Evolutionary conservation across 148 eudicot species (phyloP).

Genomic region (Diospyros kaki): DNA sequence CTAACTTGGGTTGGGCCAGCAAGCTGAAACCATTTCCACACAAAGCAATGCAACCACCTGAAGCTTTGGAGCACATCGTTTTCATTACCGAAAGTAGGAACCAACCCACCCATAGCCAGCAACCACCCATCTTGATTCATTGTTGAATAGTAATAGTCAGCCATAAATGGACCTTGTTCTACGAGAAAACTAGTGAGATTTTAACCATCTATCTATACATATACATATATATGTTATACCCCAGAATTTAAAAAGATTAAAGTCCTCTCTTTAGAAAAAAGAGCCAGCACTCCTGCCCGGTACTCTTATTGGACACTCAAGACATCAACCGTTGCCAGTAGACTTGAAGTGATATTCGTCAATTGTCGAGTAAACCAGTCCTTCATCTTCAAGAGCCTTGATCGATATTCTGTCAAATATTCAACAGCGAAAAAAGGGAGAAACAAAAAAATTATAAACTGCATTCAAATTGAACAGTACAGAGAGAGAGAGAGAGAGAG

Average conservation of each 20-base stretch:
- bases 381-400: constrained; percentile 54
- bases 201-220: neutral
- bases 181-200: neutral
- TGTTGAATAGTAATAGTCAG: too few relatives aligned
- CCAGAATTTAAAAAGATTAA: too few relatives aligned
- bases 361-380: constrained; percentile 64
- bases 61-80: too few relatives aligned
- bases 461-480: neutral
- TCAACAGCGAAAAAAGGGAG: neutral
- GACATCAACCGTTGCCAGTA: constrained; percentile 38
- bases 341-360: constrained; percentile 80
- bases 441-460: neutral
- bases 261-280: too few relatives aligned
- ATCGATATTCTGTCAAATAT: constrained; percentile 42
- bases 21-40: too few relatives aligned
- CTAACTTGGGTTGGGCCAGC: too few relatives aligned
- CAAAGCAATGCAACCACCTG: too few relatives aligned
- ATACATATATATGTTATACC: too few relatives aligned
- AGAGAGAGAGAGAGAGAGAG: constrained; percentile 19
- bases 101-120: too few relatives aligned
- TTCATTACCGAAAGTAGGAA: too few relatives aligned
- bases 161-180: neutral
- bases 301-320: neutral
- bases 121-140: too few relatives aligned
- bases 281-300: neutral